Conservation (phyloP, 345 rosid species). For the Linum trigynum region DNA sequence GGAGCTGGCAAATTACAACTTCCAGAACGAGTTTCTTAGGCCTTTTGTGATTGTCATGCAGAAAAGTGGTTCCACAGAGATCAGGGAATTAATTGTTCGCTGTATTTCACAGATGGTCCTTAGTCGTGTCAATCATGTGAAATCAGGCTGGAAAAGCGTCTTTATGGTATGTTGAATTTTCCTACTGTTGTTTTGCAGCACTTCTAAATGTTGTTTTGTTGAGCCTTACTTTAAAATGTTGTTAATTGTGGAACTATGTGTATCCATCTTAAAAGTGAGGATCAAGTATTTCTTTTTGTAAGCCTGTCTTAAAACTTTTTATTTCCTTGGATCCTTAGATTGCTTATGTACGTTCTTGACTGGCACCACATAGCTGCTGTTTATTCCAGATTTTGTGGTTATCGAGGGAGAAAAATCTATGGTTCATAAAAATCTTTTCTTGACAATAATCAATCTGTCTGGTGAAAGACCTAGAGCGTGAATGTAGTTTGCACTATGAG, state of each 20-base stretch:
- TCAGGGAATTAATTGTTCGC: slow-evolving; percentile 81
- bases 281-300: too few relatives aligned
- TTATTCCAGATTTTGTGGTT: background rate
- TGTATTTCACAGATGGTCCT: slow-evolving; percentile 98
- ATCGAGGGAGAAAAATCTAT: background rate
- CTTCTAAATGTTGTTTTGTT: background rate
- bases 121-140: slow-evolving; percentile 78
- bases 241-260: background rate
- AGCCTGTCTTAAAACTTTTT: background rate
- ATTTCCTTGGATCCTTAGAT: slow-evolving; percentile 1
- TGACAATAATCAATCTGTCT: background rate
- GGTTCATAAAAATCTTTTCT: background rate
- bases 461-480: background rate
- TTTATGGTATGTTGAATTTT: slow-evolving; percentile 51
- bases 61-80: slow-evolving; percentile 78
- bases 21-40: slow-evolving; percentile 89
- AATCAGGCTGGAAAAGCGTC: slow-evolving; percentile 99
- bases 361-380: background rate
- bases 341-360: background rate
- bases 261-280: background rate
- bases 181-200: background rate
- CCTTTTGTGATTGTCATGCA: slow-evolving; percentile 94
- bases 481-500: background rate
- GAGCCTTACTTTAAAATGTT: too few relatives aligned
- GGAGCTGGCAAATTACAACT: slow-evolving; percentile 93